Percentiles rank a stretch among this genome's conserved stretches.
Evolutionary conservation across 1,284 basidiomycete genomes (phyloP).

Genomic region (Trametes polyzona): DNA sequence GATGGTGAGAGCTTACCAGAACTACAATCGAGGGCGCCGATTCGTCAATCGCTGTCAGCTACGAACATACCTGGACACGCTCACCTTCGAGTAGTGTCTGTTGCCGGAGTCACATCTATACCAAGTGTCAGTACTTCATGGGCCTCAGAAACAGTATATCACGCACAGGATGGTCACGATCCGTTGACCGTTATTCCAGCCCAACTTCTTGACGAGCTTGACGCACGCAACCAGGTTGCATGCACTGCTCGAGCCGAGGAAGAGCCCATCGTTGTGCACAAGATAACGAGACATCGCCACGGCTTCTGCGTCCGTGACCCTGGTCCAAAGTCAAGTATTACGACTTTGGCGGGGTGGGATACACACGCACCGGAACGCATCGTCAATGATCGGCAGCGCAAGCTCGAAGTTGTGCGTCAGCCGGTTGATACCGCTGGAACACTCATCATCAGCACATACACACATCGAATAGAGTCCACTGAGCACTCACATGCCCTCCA

Average conservation of each 20-base stretch:
- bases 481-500: conserved; percentile 77
- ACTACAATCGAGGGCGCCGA: conserved; percentile 32
- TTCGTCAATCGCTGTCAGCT: neutral
- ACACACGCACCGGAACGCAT: conserved; percentile 75
- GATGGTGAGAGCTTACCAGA: conserved; percentile 41
- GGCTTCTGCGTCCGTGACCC: conserved; percentile 88
- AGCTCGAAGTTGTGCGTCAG: conserved; percentile 86
- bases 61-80: conserved; percentile 23
- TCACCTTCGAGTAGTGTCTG: conserved; percentile 87
- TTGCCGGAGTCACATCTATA: conserved; percentile 84
- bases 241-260: conserved; percentile 95
- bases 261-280: conserved; percentile 88
- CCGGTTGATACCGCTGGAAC: conserved; percentile 82
- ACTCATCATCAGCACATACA: neutral
- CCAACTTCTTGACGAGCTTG: conserved; percentile 73
- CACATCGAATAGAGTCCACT: conserved; percentile 31
- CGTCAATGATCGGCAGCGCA: conserved; percentile 81
- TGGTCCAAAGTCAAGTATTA: conserved; percentile 33
- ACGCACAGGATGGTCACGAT: conserved; percentile 86
- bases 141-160: neutral
- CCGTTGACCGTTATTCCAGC: conserved; percentile 65
- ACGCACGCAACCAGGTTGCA: conserved; percentile 94
- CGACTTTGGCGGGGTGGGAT: no score
- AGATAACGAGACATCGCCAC: conserved; percentile 92
- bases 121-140: neutral